Evolutionary conservation across 2,329 filamentous ascomycete species (phyloP), one percentile per base, ranked within the genome.

Genomic region (Cadophora gregata): DNA sequence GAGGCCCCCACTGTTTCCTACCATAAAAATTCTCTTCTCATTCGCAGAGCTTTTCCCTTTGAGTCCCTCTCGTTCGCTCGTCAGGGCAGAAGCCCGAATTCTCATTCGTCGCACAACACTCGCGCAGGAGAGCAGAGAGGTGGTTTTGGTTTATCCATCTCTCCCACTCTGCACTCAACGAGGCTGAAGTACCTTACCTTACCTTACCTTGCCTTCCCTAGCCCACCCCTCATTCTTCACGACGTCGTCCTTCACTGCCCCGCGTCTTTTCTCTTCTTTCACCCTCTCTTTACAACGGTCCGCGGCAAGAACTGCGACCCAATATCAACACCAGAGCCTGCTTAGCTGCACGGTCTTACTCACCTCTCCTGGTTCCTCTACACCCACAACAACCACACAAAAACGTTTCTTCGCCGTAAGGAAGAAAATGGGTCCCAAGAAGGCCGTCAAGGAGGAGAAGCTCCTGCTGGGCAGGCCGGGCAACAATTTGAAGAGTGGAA

Each of bases 401-500:
- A 38, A n/a, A 42, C 50, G 86, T 77, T 80, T 78, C 74, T 89
- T 88, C 84, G 83, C 85, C 84, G 83, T 84, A 77, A 87, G 84
- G 81, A 80, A 85, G 80, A 76, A 70, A 51, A 99, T 99, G 96
- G 86, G 93, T 82, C 96, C 96, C 80, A 99, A 99, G 88, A 98
- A 98, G 84, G 84, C 83, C 63, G 90, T 89, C 76, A 89, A 93
- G 77, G 92, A 97, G 86, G 92, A 98, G 87, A 98, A 98, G 90
- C 87, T 98, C 81, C 90, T 96, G 75, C 87, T 99, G 81, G 96
- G 96, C 81, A 88, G 96, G 79, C 96, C 96, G 73, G 96, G 96
- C 78, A 99, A 99, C 88, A 98, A 89, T 84, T 82, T 99, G 82
- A 99, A 98, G 89, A 97, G 93, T 85, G 96, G 96, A 84, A 99